Evolutionary conservation across 2,329 filamentous ascomycete species (phyloP).

Genomic region (Whalleya microplaca): DNA sequence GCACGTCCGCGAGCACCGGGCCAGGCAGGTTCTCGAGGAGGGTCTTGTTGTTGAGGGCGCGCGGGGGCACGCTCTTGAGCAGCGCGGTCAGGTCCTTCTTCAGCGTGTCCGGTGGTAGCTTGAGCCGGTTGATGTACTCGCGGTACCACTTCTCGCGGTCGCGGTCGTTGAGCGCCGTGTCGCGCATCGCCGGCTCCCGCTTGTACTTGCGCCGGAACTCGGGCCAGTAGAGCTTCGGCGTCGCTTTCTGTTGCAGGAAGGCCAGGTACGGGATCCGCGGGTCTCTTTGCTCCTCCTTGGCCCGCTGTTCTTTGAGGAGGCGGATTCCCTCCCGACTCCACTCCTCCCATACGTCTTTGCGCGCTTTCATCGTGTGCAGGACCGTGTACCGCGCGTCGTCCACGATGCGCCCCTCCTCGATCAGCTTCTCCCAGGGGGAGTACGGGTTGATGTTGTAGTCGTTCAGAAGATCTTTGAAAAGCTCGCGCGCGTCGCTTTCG

Average conservation of each 20-base stretch:
- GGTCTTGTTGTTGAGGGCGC: slow-evolving; percentile 63
- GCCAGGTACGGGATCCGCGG: slow-evolving; percentile 81
- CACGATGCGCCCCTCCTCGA: slow-evolving; percentile 80
- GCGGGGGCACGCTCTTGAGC: slow-evolving; percentile 63
- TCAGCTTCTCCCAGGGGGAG: slow-evolving; percentile 86
- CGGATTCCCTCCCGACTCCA: slow-evolving; percentile 83
- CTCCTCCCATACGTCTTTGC: slow-evolving; percentile 80
- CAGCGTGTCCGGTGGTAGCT: slow-evolving; percentile 66
- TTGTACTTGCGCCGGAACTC: slow-evolving; percentile 93
- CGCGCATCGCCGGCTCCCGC: slow-evolving; percentile 80
- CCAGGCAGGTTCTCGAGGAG: slow-evolving; percentile 61
- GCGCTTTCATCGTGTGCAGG: slow-evolving; percentile 76
- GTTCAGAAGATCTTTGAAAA: slow-evolving; percentile 86
- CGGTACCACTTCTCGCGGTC: slow-evolving; percentile 81
- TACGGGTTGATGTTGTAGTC: slow-evolving; percentile 85
- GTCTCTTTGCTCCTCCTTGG: slow-evolving; percentile 78
- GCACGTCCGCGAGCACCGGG: slow-evolving; percentile 66
- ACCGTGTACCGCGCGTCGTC: slow-evolving; percentile 88
- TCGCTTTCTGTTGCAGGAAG: slow-evolving; percentile 81
- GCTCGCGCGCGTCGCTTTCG: slow-evolving; percentile 72
- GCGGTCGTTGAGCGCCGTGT: slow-evolving; percentile 70
- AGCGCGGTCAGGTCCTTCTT: slow-evolving; percentile 72
- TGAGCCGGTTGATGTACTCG: slow-evolving; percentile 70
- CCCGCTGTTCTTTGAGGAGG: slow-evolving; percentile 70
- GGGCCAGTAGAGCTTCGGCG: slow-evolving; percentile 93